Conservation (phyloP, 2,329 filamentous ascomycete species). For the Penicillium brevicompactum region DNA sequence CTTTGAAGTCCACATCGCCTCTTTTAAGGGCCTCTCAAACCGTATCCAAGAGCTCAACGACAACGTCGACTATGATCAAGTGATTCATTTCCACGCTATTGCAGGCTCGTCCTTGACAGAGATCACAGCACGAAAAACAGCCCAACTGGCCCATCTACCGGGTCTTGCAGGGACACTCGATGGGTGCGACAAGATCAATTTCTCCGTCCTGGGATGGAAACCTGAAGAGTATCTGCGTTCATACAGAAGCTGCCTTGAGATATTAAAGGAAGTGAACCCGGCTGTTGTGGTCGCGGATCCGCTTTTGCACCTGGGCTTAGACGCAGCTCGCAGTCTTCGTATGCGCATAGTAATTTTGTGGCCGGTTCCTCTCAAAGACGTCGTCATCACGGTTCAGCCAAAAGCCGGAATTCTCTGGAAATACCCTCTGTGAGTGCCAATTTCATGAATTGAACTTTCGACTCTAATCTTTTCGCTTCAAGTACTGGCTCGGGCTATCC, state of each 20-base stretch:
- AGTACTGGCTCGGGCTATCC: conserved; percentile 50
- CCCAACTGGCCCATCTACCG: conserved; percentile 31
- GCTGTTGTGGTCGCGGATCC: conserved; percentile 48
- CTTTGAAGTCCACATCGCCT: conserved; percentile 50
- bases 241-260: conserved; percentile 41
- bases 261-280: conserved; percentile 43
- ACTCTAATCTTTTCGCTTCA: not conserved
- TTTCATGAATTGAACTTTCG: not conserved
- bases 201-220: conserved; percentile 39
- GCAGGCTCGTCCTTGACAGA: conserved; percentile 35
- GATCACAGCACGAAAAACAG: conserved; percentile 33
- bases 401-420: conserved; percentile 34
- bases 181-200: conserved; percentile 31
- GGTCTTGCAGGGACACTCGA: conserved; percentile 40
- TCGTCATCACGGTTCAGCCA: conserved; percentile 43
- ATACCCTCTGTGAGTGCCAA: conserved; percentile 32
- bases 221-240: conserved; percentile 45
- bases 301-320: conserved; percentile 47
- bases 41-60: conserved; percentile 33
- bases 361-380: conserved; percentile 51
- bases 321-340: conserved; percentile 43
- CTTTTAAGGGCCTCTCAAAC: conserved; percentile 41
- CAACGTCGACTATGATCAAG: conserved; percentile 7
- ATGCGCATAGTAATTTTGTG: conserved; percentile 44
- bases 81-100: conserved; percentile 38